These are phyloP conservation scores for Penicillium cinerascens DNA, from an alignment of 495 filamentous ascomycete species.

Conservation along the genomic window DNA sequence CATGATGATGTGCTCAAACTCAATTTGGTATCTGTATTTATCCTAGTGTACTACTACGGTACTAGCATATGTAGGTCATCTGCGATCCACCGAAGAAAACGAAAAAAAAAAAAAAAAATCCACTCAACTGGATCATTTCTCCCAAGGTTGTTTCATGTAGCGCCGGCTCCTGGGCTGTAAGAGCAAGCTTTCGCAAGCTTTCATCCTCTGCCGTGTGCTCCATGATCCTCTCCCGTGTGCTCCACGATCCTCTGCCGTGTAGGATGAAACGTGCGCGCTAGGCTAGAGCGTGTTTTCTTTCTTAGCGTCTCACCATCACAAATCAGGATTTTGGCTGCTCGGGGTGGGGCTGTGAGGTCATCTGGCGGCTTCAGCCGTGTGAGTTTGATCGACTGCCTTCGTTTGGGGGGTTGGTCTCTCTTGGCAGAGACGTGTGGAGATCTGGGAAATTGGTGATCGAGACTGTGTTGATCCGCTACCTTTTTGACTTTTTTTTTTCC, in stretches of 20 bases:
- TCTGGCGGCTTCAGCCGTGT: slow-evolving; percentile 22
- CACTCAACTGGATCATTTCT: too few relatives aligned
- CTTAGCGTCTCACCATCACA: not conserved
- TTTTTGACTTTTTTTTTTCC: not conserved
- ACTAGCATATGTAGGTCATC: too few relatives aligned
- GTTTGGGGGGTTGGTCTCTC: not conserved
- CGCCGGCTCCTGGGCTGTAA: too few relatives aligned
- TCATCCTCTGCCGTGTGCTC: slow-evolving; percentile 1
- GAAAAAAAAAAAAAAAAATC: too few relatives aligned
- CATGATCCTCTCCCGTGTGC: not conserved
- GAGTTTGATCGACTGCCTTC: not conserved
- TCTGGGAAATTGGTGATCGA: not conserved
- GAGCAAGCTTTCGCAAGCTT: not conserved
- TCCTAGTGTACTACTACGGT: too few relatives aligned
- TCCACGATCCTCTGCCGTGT: not conserved
- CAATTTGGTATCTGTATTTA: not conserved
- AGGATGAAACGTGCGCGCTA: not conserved
- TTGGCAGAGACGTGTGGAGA: not conserved
- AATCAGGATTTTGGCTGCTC: slow-evolving; percentile 21
- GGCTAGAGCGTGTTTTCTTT: not conserved
- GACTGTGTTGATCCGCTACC: not conserved
- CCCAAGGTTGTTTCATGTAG: too few relatives aligned
- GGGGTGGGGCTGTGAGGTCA: slow-evolving; percentile 24
- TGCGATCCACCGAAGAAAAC: too few relatives aligned
- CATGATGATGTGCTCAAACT: not conserved